Conservation (phyloP, 371 early-diverging fungal genomes). For the Mortierella sp. region DNA sequence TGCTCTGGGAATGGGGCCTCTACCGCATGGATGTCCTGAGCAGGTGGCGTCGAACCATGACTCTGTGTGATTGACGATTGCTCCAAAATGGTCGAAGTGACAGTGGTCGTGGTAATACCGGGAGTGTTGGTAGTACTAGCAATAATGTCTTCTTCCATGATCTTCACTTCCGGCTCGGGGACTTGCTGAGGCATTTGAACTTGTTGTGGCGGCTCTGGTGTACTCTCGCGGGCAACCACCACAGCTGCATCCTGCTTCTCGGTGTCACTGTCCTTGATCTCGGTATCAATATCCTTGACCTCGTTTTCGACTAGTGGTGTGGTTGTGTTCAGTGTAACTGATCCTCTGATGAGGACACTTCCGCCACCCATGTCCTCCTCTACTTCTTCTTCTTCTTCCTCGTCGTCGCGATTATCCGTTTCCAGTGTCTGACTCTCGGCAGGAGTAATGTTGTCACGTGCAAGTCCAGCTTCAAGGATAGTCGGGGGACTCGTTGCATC, state of each 20-base stretch:
- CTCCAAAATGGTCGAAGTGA: constrained; percentile 30
- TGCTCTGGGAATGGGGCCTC: background rate
- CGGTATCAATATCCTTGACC: background rate
- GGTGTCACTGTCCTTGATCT: background rate
- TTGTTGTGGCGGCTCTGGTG: too few species aligned
- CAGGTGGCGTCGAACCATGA: background rate
- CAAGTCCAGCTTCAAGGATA: background rate
- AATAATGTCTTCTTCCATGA: too few species aligned
- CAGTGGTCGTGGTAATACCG: too few species aligned
- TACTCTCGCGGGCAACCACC: too few species aligned
- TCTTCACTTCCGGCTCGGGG: too few species aligned
- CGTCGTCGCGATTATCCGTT: background rate
- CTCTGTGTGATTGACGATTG: constrained; percentile 28
- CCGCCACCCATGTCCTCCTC: constrained; percentile 24
- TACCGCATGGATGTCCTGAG: background rate
- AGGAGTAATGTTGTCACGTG: background rate
- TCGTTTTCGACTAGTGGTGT: background rate
- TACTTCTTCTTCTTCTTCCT: constrained; percentile 15
- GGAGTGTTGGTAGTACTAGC: too few species aligned
- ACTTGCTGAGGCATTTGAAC: too few species aligned
- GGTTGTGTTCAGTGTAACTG: background rate
- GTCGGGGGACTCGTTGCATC: background rate
- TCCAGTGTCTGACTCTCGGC: background rate
- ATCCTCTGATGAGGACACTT: constrained; percentile 9
- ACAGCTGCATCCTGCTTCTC: constrained; percentile 19